Base-by-base conservation (phyloP, 768 basidiomycete species). In the Boletus barrowsii region DNA sequence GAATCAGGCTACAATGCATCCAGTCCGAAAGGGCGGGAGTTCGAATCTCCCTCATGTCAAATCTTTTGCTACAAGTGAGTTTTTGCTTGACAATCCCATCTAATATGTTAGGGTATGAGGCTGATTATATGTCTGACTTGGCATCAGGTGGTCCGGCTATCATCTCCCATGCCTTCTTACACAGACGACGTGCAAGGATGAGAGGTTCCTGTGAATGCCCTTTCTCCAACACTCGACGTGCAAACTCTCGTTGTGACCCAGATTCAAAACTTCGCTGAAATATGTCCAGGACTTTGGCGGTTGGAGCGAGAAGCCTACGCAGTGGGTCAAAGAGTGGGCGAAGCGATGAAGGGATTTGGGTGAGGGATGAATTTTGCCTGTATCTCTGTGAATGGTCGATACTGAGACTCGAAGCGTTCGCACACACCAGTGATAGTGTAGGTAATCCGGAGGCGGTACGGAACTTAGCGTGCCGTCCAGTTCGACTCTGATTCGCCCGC, bases 161-260 rank as follows among this genome's bases (percentile, higher is more conserved):
- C 54, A 69, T 66, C 62, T 73, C 68, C 76, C 75, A 76, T 65
- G 74, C 71, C 58, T 70, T 68, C 54, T 67, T 64, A 57, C 68
- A 68, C 6, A 72, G 72, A n/a, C 69, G 75, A n/a, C 68, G 65
- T 13, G 71, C 76, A 9, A 79, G 70, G 44, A 66, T 59, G 42
- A 69, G 81, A 1, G 88, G 88, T 49, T 88, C 84, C 13, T 76
- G 74, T 1, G 82, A 80, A 70, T 73, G 76, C 17, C 85, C 80
- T 64, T 86, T 88, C 63, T 86, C 82, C 79, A 81, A 83, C 15
- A 84, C 68, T 4, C 82, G 81, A 30, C 61, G 61, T 3, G 79
- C 83, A 63, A 90, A 81, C 59, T 82, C 72, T 46, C 64, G 73
- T 56, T 86, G 82, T 54, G 81, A 79, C 11, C 88, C 87, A 1